Percentiles rank a stretch among this genome's conserved stretches.
Evolutionary conservation across 345 rosid genomes (phyloP).

Genomic region (Gynandropsis gynandra): DNA sequence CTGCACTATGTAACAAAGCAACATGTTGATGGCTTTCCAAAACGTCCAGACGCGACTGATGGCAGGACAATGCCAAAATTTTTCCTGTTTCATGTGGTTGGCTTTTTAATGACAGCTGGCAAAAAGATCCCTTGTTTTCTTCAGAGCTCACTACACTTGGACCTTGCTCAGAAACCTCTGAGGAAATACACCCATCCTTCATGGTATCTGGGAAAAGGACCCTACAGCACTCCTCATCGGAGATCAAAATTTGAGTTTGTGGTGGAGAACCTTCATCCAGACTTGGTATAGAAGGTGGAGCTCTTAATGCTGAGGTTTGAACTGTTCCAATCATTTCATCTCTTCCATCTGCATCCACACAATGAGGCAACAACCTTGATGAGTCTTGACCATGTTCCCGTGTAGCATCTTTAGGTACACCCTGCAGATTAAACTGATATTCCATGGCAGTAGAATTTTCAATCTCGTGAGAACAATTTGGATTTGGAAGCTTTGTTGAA

Average conservation of each 20-base stretch:
- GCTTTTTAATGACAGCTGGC: slow-evolving; percentile 31
- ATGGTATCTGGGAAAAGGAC: slow-evolving; percentile 58
- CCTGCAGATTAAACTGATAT: slow-evolving; percentile 35
- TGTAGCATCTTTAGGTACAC: slow-evolving; percentile 37
- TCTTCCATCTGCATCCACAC: slow-evolving; percentile 33
- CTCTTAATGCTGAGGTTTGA: slow-evolving; percentile 37
- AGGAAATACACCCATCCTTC: slow-evolving; percentile 32
- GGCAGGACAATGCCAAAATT: slow-evolving; percentile 32
- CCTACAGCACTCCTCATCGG: slow-evolving; percentile 88
- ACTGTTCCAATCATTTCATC: slow-evolving; percentile 35
- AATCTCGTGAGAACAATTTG: slow-evolving; percentile 32
- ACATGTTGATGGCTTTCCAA: slow-evolving; percentile 29
- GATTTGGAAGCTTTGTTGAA: slow-evolving; percentile 41
- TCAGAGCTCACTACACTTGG: slow-evolving; percentile 30
- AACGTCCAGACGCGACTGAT: slow-evolving; percentile 38
- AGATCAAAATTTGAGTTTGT: slow-evolving; percentile 47
- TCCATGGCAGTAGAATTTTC: slow-evolving; percentile 33
- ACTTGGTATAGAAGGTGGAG: slow-evolving; percentile 41
- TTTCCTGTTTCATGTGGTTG: slow-evolving; percentile 36
- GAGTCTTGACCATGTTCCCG: slow-evolving; percentile 43
- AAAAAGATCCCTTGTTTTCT: slow-evolving; percentile 32
- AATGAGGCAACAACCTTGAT: slow-evolving; percentile 37
- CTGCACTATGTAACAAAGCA: slow-evolving; percentile 31
- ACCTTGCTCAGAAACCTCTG: slow-evolving; percentile 28
- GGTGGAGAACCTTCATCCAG: slow-evolving; percentile 30